Conservation (phyloP, 306 rosid genomes). For the barrel medic (Medicago truncatula) region DNA sequence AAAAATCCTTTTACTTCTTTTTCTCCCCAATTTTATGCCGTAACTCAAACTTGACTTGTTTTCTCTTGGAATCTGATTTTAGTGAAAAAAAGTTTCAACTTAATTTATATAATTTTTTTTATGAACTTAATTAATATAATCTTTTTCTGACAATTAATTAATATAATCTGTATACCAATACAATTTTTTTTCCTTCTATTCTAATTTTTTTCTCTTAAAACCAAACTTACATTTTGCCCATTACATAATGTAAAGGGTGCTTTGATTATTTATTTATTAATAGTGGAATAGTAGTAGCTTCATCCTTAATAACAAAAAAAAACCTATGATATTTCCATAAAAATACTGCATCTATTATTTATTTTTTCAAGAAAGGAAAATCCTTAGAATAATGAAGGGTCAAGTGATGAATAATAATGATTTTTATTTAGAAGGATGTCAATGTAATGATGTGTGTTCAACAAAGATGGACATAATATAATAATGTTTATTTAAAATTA, state of each 20-base stretch:
- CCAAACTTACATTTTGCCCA: neutral
- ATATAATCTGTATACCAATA: no score
- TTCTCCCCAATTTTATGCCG: no score
- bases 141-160: no score
- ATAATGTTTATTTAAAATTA: slow-evolving; percentile 1
- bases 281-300: neutral
- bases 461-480: slow-evolving; percentile 23
- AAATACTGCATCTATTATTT: no score
- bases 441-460: slow-evolving; percentile 29
- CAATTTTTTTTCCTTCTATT: neutral
- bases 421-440: neutral
- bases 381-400: neutral
- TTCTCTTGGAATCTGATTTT: no score
- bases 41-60: no score
- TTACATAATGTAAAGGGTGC: neutral
- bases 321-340: no score
- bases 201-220: neutral
- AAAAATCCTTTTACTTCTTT: no score
- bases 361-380: neutral
- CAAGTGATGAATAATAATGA: slow-evolving; percentile 38
- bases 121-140: no score
- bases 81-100: no score
- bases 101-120: no score
- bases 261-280: no score
- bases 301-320: neutral